phyloP scores from a whole-genome alignment of 176 grass and related monocot genomes.

The Carex pumila region DNA sequence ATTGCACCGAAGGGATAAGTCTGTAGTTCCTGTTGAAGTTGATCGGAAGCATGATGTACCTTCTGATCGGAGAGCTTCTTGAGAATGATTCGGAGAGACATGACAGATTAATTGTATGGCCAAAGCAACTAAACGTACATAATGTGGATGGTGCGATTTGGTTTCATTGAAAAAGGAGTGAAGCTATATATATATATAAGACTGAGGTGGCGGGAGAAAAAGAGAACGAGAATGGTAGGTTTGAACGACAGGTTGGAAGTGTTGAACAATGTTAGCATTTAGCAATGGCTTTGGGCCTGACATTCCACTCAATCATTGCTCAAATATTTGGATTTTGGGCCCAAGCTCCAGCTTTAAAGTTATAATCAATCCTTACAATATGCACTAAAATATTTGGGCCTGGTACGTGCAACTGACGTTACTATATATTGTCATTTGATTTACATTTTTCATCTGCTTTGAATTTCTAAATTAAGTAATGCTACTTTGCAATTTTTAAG shows the following conservation, averaged over 20 bases:
- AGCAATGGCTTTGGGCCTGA: too few relatives aligned
- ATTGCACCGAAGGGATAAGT: conserved; percentile 3
- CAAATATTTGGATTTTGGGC: too few relatives aligned
- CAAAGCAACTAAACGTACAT: not conserved
- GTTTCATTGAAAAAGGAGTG: not conserved
- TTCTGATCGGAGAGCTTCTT: conserved; percentile 8
- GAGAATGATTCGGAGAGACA: conserved; percentile 13
- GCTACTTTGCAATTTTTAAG: too few relatives aligned
- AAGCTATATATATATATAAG: not conserved
- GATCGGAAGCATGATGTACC: not conserved
- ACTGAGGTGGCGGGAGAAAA: conserved; percentile 5
- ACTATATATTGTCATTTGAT: too few relatives aligned
- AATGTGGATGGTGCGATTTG: not conserved
- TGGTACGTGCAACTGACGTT: too few relatives aligned
- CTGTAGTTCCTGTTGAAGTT: conserved; percentile 15
- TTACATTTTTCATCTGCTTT: too few relatives aligned
- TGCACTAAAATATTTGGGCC: too few relatives aligned
- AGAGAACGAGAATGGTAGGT: conserved; percentile 19
- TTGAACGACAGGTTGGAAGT: conserved; percentile 1
- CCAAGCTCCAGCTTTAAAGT: too few relatives aligned
- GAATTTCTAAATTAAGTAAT: too few relatives aligned
- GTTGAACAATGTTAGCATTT: too few relatives aligned
- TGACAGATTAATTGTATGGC: not conserved
- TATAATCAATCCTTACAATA: too few relatives aligned
- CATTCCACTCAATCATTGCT: too few relatives aligned